Evolutionary conservation across 1,284 basidiomycete genomes (phyloP).

Genomic region (Flammula alnicola): DNA sequence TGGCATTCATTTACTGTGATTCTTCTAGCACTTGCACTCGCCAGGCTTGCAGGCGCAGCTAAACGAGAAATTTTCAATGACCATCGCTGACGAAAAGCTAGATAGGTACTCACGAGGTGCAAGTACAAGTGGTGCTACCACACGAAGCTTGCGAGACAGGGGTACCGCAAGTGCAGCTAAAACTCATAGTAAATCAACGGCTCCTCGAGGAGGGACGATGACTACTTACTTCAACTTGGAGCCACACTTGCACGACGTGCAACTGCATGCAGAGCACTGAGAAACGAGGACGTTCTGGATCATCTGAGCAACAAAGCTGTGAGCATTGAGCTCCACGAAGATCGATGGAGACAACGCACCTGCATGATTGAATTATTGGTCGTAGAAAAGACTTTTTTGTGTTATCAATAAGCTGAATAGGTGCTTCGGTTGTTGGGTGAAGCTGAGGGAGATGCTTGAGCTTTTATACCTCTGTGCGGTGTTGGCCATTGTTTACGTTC

Average conservation of each 20-base stretch:
- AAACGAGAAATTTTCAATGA: neutral
- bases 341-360: neutral
- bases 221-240: slow-evolving; percentile 12
- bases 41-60: slow-evolving; percentile 22
- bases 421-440: neutral
- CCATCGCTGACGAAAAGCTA: too few species aligned
- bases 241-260: slow-evolving; percentile 19
- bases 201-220: neutral
- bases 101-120: slow-evolving; percentile 11
- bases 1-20: too few species aligned
- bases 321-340: neutral
- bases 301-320: slow-evolving; percentile 1
- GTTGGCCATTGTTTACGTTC: slow-evolving; percentile 16
- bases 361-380: slow-evolving; percentile 8
- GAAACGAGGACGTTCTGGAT: slow-evolving; percentile 13
- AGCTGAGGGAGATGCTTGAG: neutral
- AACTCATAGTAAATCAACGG: neutral
- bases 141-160: slow-evolving; percentile 17
- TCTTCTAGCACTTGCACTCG: slow-evolving; percentile 23
- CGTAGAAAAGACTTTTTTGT: neutral
- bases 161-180: slow-evolving; percentile 21
- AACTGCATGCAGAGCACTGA: slow-evolving; percentile 13
- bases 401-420: neutral
- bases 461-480: slow-evolving; percentile 14
- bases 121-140: slow-evolving; percentile 16